A percentile compares a stretch with the other conserved stretches of the same genome.
Evolutionary conservation across 2,329 filamentous ascomycete genomes (phyloP).

Genomic region (Diaporthe vaccinii): DNA sequence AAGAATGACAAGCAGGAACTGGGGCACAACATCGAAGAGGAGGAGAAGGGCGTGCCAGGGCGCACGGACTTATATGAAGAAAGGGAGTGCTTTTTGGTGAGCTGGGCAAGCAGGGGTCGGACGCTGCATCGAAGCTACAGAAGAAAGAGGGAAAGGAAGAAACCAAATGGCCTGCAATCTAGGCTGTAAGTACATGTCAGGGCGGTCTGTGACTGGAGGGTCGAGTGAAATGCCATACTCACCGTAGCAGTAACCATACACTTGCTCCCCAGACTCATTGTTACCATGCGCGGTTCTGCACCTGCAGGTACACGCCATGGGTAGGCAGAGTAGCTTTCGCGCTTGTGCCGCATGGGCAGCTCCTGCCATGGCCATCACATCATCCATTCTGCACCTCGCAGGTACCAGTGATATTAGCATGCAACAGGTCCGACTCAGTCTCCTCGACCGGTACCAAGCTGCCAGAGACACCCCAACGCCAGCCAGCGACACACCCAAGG

Average conservation of each 20-base stretch:
- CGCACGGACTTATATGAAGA: conserved; percentile 13
- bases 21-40: background rate
- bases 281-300: conserved; percentile 4
- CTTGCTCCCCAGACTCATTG: background rate
- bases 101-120: background rate
- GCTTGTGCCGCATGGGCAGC: conserved; percentile 12
- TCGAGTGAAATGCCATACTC: background rate
- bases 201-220: background rate
- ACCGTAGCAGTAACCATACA: background rate
- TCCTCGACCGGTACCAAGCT: background rate
- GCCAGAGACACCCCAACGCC: background rate
- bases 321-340: background rate
- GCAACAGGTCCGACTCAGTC: background rate
- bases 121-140: background rate
- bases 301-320: background rate
- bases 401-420: background rate
- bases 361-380: background rate
- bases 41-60: background rate
- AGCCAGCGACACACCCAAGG: background rate
- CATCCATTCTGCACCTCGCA: conserved; percentile 20
- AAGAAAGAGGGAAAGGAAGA: background rate
- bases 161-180: background rate
- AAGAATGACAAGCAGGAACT: conserved; percentile 23
- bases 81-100: background rate
- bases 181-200: background rate